Base-by-base conservation (phyloP, 1,284 basidiomycete species). In the Apiotrichum sp. region DNA sequence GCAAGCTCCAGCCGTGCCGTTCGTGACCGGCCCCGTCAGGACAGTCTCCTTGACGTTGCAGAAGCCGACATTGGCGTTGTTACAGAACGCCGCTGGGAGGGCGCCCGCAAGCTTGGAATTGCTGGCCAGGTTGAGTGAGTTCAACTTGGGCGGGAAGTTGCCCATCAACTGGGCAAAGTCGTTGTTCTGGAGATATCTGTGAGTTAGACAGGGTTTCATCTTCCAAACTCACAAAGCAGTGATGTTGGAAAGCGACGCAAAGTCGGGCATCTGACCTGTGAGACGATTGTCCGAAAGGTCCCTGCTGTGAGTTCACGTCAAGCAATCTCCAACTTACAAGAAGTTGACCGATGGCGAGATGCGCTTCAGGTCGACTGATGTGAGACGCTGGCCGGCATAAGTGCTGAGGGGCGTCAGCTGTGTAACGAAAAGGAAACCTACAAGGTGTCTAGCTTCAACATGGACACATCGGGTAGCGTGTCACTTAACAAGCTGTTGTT, bases 201-300 rank as follows among this genome's bases (percentile, higher is more conserved):
- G 22, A 22, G 22, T 22, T 22, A 22, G 22, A 22, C 22, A 22
- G 22, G 22, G 22, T 22, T 22, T 22, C 22, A 22, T 22, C 22
- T 22, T 22, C 22, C 22, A 8, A 41, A 38, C 46, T 16, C 35
- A 67, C 61, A 76, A 59, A 6, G 67, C 69, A 13, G 63, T 55
- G 1, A 76, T 56, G 2, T 58, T 51, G 0, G 61, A 58, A 2
- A 74, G 55, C 6, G 53, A 41, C 14, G 59, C 35, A 47, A 75
- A 60, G 11, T 64, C 52, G 0, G 72, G 72, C 3, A 72, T 49
- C 8, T 54, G 22, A 8, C 73, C 75, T 1, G 57, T 47, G 7
- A 77, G 49, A 1, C 52, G 44, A 55, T 77, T 77, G 58, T 64
- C 70, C 8, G 73, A 74, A 7, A 77, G 51, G 59, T 75, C 73